Conservation (phyloP, 2,329 filamentous ascomycete species). For the Graphilbum sp. region DNA sequence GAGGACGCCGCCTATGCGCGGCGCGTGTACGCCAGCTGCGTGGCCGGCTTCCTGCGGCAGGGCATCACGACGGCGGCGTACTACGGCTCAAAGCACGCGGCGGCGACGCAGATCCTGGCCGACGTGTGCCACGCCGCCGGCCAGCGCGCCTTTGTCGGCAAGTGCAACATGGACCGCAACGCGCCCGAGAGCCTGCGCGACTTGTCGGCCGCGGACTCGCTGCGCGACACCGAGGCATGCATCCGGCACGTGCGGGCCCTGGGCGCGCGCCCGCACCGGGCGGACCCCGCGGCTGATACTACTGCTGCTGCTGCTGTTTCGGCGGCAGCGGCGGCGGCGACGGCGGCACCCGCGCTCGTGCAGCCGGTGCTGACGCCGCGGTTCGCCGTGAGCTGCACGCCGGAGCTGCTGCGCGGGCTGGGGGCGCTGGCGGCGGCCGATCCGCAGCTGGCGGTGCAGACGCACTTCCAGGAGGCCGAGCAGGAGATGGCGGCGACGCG, state of each 20-base stretch:
- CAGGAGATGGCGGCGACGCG: conserved; percentile 40
- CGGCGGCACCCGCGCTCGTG: conserved; percentile 23
- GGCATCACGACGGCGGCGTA: conserved; percentile 47
- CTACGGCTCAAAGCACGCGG: conserved; percentile 38
- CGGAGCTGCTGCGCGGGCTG: conserved; percentile 35
- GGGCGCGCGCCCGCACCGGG: conserved; percentile 17
- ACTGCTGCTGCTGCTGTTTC: no score
- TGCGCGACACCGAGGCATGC: conserved; percentile 30
- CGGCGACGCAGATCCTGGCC: conserved; percentile 39
- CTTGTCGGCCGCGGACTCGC: conserved; percentile 23
- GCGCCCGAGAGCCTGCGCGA: conserved; percentile 29
- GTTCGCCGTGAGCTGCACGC: conserved; percentile 44
- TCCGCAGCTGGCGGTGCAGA: conserved; percentile 38
- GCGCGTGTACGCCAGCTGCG: conserved; percentile 31
- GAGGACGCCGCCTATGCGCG: conserved; percentile 33
- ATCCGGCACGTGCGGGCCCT: conserved; percentile 28
- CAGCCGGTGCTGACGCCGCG: conserved; percentile 37
- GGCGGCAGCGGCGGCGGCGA: not conserved
- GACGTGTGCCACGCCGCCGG: conserved; percentile 34
- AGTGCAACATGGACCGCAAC: conserved; percentile 45
- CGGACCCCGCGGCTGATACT: no score
- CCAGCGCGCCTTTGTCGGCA: conserved; percentile 44
- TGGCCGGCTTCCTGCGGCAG: conserved; percentile 42
- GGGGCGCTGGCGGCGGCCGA: conserved; percentile 34
- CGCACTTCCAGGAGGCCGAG: conserved; percentile 49